Base-by-base conservation (phyloP, 2,329 filamentous ascomycete species). In the Stachybotrys echinatus region DNA sequence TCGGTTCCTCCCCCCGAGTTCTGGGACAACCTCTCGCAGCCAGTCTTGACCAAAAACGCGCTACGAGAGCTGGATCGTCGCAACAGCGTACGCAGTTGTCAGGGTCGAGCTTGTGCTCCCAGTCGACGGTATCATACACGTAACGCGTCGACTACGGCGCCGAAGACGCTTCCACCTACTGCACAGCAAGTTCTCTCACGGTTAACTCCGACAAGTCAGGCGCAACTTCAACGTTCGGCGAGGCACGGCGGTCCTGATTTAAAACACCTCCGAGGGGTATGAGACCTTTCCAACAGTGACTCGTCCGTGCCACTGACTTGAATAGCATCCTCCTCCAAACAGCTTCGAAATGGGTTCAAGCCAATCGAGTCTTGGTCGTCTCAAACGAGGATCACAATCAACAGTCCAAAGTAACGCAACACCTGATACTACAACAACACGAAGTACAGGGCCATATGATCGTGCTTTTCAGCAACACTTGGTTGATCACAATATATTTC, bases 391-490 rank as follows among this genome's bases (percentile, higher is more conserved):
- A 21, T 54, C 45, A n/a, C 45, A 38, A 14, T 51, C 50, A 27
- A 34, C 49, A n/a, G 17, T 19, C 12, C 43, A 50, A 39, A 50
- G 18, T 18, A 48, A 45, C 10, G 43, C 48, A 1, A 49, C 48
- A 17, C 22, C 47, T 2, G 48, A 54, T 14, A 55, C 50, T 7
- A 51, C 39, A 21, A 54, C 45, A 3, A 56, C 50, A 4, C 52
- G 22, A 38, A 55, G 48, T 37, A 60, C 49, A 17, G 48, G 55
- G 4, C 58, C 50, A 27, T 60, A 60, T 22, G 53, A 58, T 45
- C 44, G 48, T 38, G 48, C 43, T 39, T 61, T 60, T 19, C 47
- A 52, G 21, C 54, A 59, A 50, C 54, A 59, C 34, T 40, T 59
- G 4, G 52, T 56, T 14, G 49, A 58, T 34, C 40, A 58, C 22